Evolutionary conservation across 1,284 basidiomycete genomes (phyloP).

Genomic region (Pseudozyma pruni): DNA sequence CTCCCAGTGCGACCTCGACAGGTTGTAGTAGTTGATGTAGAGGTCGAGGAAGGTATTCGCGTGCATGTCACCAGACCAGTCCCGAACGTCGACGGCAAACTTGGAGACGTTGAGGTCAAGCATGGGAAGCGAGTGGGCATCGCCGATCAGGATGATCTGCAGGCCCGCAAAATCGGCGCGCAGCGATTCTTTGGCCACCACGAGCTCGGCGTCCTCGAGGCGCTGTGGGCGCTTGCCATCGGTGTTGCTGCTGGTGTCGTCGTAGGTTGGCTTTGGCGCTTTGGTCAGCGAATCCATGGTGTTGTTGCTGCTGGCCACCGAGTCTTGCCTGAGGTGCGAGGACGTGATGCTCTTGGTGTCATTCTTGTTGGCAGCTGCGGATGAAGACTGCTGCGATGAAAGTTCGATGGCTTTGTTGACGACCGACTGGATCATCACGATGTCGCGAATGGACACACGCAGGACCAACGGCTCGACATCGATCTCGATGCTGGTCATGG

Average conservation of each 20-base stretch:
- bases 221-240: constrained; percentile 15
- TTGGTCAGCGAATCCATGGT: constrained; percentile 42
- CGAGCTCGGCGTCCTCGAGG: constrained; percentile 55
- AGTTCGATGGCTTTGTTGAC: constrained; percentile 86
- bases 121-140: constrained; percentile 93
- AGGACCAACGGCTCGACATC: constrained; percentile 83
- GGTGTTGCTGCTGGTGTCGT: constrained; percentile 14
- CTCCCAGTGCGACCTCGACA: constrained; percentile 98
- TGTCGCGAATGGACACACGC: constrained; percentile 91
- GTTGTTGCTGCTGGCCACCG: constrained; percentile 32
- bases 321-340: constrained; percentile 40
- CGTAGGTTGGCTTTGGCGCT: constrained; percentile 3
- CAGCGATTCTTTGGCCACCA: constrained; percentile 64
- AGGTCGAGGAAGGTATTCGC: constrained; percentile 70
- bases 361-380: constrained; percentile 5
- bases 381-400: constrained; percentile 66
- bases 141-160: constrained; percentile 91
- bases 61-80: constrained; percentile 91
- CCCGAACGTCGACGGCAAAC: constrained; percentile 83
- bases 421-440: constrained; percentile 88
- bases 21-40: constrained; percentile 96
- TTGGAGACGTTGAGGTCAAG: constrained; percentile 87
- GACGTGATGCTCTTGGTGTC: constrained; percentile 44
- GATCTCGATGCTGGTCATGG: constrained; percentile 86
- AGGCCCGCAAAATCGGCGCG: constrained; percentile 74